These are phyloP conservation scores for Anthracocystis setariae DNA, from an alignment of 1,284 basidiomycete genomes.

Conservation along the genomic window DNA sequence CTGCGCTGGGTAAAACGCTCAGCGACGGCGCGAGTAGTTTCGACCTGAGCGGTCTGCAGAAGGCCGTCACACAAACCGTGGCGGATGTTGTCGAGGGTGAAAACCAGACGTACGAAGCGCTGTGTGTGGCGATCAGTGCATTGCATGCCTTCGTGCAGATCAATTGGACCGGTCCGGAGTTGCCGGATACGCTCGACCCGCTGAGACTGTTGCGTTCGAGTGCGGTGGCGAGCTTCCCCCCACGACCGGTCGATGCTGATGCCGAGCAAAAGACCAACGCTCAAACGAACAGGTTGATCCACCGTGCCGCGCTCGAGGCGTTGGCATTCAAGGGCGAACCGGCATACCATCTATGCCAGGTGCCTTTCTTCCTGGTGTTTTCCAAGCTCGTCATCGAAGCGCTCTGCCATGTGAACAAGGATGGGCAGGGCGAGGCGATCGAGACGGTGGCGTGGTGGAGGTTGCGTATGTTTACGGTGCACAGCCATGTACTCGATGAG, in stretches of 20 bases:
- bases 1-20: constrained; percentile 20
- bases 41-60: constrained; percentile 27
- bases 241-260: constrained; percentile 71
- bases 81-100: constrained; percentile 8
- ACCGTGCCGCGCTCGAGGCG: constrained; percentile 76
- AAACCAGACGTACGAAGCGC: constrained; percentile 37
- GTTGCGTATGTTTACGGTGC: constrained; percentile 78
- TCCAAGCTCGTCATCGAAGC: constrained; percentile 78
- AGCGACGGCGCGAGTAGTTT: constrained; percentile 20
- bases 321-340: constrained; percentile 91
- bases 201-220: constrained; percentile 67
- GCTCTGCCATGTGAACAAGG: no score
- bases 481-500: constrained; percentile 87
- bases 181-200: constrained; percentile 70
- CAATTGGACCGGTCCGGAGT: constrained; percentile 96
- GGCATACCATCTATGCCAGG: constrained; percentile 86
- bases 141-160: constrained; percentile 90
- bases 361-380: constrained; percentile 79
- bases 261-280: constrained; percentile 53
- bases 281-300: constrained; percentile 69
- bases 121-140: constrained; percentile 80
- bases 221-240: constrained; percentile 69
- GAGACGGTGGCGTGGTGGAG: constrained; percentile 74
- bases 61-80: constrained; percentile 15
- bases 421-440: constrained; percentile 7